Base-by-base conservation (phyloP, 345 rosid species). In the Gossypium anomalum region DNA sequence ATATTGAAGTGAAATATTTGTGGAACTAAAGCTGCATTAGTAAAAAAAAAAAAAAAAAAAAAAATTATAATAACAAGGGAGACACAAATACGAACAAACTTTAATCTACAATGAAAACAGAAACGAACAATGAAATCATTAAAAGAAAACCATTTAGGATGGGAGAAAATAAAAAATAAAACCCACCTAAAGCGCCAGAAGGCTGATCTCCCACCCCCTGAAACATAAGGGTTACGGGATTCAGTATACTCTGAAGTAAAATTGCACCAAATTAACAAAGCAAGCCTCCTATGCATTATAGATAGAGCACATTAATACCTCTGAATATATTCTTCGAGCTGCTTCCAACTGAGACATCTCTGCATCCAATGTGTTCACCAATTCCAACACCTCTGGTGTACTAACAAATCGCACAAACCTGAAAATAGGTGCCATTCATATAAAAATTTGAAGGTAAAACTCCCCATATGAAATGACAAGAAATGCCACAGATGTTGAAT, bases 321-420 rank as follows among this genome's bases (percentile, higher is more conserved):
- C 87, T 60, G 97, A 91, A 78, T 93, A 95, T 76, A 93, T 86
- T 83, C 76, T 90, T 3, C 85, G 86, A 49, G 99, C 99, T 69
- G 89, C 90, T 85, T 93, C 99, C 86, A 93, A 86, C 80, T 95
- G 97, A 83, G 97, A 93, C 98, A 95, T 87, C 86, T 95, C 99
- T 22, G 76, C 89, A 83, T 93, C 97, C 81, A 84, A 81, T 53
- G 87, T 85, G 74, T 86, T 93, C 55, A 90, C 97, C 85, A 85
- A 78, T 74, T 93, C 99, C 86, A 95, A 79, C 74, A 93, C 87
- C 87, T 95, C 99, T 8, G 99, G 99, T 58, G 98, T 90, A 79
- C 97, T 93, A 77, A 95, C 99, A 86, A 95, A 95, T 61, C 94
- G 91, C 78, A 95, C 99, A 93, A 95, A 93, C 87, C 99, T 95